A percentile compares a stretch with the other conserved stretches of the same genome.
Evolutionary conservation across 305 asterid genomes (phyloP).

Genomic region (Withania somnifera): DNA sequence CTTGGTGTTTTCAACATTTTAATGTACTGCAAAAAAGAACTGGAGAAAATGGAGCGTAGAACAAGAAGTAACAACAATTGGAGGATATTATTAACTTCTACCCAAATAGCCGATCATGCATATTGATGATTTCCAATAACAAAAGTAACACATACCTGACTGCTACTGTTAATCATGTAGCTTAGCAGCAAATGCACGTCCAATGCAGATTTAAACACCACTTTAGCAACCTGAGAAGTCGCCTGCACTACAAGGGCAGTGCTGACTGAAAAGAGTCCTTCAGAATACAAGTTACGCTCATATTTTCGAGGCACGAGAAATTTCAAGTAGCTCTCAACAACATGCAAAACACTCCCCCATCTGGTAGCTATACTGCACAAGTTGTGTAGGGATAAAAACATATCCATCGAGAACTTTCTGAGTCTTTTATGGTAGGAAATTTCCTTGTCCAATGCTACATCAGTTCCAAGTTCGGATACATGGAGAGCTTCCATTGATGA

Average conservation of each 20-base stretch:
- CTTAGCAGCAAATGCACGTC: conserved; percentile 76
- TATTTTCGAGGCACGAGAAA: conserved; percentile 74
- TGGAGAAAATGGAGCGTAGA: background rate
- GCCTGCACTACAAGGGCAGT: conserved; percentile 64
- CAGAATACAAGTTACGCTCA: conserved; percentile 36
- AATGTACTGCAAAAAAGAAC: background rate
- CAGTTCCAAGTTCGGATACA: conserved; percentile 68
- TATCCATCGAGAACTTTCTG: conserved; percentile 70
- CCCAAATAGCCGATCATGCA: background rate
- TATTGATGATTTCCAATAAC: background rate
- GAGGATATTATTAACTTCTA: background rate
- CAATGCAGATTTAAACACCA: conserved; percentile 77
- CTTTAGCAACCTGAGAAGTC: conserved; percentile 80
- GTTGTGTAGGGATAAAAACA: conserved; percentile 61
- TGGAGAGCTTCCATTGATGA: conserved; percentile 47
- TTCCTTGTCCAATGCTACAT: conserved; percentile 77
- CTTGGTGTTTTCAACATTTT: background rate
- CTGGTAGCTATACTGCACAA: conserved; percentile 61
- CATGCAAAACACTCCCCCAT: conserved; percentile 75
- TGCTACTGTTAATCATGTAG: conserved; percentile 79
- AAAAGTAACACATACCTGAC: conserved; percentile 61
- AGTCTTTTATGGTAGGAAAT: conserved; percentile 57
- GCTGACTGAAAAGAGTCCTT: conserved; percentile 28
- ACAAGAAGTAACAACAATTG: background rate
- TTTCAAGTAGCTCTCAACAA: conserved; percentile 56